Evolutionary conservation across 208 protist genomes (phyloP).

Genomic region (Entamoeba histolytica): DNA sequence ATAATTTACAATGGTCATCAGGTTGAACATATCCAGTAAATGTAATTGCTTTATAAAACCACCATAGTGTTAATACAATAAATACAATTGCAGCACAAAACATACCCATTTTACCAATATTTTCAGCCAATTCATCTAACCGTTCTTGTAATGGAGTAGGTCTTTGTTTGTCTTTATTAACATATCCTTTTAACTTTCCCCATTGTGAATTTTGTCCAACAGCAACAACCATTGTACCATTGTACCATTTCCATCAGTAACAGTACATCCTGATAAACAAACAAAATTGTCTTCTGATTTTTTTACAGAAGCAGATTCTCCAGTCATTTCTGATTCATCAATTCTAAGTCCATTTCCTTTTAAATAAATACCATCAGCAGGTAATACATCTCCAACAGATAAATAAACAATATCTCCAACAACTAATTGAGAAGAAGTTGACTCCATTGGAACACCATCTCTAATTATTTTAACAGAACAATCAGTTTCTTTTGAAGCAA

Average conservation of each 20-base stretch:
- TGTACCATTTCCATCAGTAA: conserved; percentile 31
- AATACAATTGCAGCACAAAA: conserved; percentile 50
- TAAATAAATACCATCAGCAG: conserved; percentile 64
- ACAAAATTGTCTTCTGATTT: conserved; percentile 47
- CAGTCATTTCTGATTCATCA: conserved; percentile 72
- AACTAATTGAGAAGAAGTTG: conserved; percentile 47
- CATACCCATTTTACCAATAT: conserved; percentile 59
- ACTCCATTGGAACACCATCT: conserved; percentile 43
- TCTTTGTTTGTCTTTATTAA: conserved; percentile 33
- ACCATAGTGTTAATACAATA: conserved; percentile 10
- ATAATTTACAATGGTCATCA: background rate
- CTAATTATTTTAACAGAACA: conserved; percentile 18
- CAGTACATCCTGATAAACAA: conserved; percentile 54
- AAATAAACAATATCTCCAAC: conserved; percentile 63
- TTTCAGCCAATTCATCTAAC: conserved; percentile 49
- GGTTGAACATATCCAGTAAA: background rate
- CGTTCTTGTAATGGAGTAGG: conserved; percentile 65
- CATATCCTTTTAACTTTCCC: conserved; percentile 43
- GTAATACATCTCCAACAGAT: conserved; percentile 56
- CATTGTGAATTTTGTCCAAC: conserved; percentile 61
- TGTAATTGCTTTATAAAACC: background rate
- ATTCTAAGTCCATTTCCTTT: conserved; percentile 46
- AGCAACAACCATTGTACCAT: conserved; percentile 46
- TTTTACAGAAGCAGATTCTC: conserved; percentile 61
- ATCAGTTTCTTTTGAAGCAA: conserved; percentile 62